These are phyloP conservation scores for Claviceps monticola DNA, from an alignment of 2,329 filamentous ascomycete genomes.

Conservation along the genomic window DNA sequence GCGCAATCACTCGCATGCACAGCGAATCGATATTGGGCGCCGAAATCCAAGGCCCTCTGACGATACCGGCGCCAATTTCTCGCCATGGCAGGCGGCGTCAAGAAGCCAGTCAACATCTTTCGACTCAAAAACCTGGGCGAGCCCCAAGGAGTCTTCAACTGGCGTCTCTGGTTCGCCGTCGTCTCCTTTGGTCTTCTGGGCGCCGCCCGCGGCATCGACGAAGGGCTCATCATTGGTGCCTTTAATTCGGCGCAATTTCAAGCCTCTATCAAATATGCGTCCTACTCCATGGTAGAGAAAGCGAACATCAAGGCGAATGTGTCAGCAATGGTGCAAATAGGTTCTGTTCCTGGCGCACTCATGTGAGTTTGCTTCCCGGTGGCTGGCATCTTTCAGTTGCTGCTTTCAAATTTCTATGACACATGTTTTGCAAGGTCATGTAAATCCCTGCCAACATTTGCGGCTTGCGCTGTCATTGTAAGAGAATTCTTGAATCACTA, in stretches of 20 bases:
- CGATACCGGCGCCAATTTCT: too few relatives aligned
- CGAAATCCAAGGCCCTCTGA: not conserved
- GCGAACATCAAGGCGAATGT: conserved; percentile 65
- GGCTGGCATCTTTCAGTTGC: not conserved
- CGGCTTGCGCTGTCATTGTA: too few relatives aligned
- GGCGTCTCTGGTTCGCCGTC: conserved; percentile 65
- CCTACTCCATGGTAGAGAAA: conserved; percentile 36
- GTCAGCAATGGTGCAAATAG: conserved; percentile 69
- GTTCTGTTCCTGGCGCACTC: conserved; percentile 57
- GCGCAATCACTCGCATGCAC: too few relatives aligned
- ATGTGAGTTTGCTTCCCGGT: conserved; percentile 21
- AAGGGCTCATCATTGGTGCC: conserved; percentile 62
- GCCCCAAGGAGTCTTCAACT: conserved; percentile 60
- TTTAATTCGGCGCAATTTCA: conserved; percentile 55
- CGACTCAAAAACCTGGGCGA: conserved; percentile 48
- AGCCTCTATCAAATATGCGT: conserved; percentile 39
- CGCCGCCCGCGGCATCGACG: conserved; percentile 65
- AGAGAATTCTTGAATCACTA: not conserved
- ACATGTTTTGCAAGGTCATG: not conserved
- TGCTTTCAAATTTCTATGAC: not conserved
- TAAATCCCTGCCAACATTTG: too few relatives aligned
- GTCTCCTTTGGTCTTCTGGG: conserved; percentile 62
- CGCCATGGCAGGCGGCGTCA: conserved; percentile 36
- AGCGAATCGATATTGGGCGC: not conserved
- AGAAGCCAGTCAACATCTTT: conserved; percentile 50